These are phyloP conservation scores for Fonsecaea pugnacius DNA, from an alignment of 2,329 filamentous ascomycete genomes.

Conservation along the genomic window DNA sequence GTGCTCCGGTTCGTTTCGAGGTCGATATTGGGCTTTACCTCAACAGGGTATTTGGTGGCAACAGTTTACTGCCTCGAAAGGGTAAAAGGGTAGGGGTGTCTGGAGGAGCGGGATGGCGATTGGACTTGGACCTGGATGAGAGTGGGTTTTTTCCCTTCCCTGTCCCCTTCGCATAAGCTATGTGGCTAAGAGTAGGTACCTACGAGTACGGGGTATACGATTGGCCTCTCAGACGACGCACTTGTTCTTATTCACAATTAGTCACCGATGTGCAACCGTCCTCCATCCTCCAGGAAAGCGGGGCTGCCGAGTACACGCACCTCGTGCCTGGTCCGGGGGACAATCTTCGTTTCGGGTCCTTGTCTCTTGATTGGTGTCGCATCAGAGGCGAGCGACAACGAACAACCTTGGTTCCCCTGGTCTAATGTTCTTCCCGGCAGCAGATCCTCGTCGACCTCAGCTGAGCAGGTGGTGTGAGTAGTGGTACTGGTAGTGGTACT, in stretches of 20 bases:
- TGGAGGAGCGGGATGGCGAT: no score
- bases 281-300: background rate
- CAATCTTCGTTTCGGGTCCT: background rate
- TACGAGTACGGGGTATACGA: no score
- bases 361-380: background rate
- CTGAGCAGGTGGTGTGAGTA: conserved; percentile 2
- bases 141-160: no score
- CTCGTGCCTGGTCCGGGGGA: background rate
- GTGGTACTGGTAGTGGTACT: background rate
- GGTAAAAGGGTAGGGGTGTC: no score
- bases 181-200: no score
- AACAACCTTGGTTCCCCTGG: background rate
- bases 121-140: no score
- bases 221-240: no score
- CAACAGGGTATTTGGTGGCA: no score
- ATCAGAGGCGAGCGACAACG: background rate
- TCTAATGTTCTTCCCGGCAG: background rate
- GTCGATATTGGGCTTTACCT: no score
- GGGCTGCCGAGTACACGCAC: background rate
- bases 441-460: conserved; percentile 1
- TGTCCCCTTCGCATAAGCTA: no score
- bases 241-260: background rate
- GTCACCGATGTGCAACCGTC: background rate
- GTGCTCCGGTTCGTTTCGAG: no score
- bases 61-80: no score